These are phyloP conservation scores for Parascedosporium putredinis DNA, from an alignment of 2,329 filamentous ascomycete genomes.

Conservation along the genomic window DNA sequence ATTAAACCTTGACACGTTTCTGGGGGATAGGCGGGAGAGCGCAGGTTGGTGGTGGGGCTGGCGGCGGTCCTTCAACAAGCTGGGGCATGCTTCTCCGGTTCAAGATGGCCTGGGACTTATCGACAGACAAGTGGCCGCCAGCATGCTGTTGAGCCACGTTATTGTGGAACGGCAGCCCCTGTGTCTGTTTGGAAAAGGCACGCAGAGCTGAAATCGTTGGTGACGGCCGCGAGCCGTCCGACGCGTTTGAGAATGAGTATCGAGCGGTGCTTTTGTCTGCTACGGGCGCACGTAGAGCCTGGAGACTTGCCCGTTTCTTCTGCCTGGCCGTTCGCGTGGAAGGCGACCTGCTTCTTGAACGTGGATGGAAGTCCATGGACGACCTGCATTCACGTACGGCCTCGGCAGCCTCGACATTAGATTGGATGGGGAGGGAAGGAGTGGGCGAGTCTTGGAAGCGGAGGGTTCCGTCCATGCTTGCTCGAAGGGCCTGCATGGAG, in stretches of 20 bases:
- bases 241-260: constrained; percentile 10
- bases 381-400: constrained; percentile 17
- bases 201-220: constrained; percentile 5
- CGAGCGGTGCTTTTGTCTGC: neutral
- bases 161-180: neutral
- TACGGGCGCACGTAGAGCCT: constrained; percentile 2
- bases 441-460: neutral
- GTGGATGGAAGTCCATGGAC: constrained; percentile 21
- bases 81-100: constrained; percentile 41
- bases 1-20: constrained; percentile 13
- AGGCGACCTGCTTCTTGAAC: constrained; percentile 13
- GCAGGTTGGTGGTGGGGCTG: constrained; percentile 42
- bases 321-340: constrained; percentile 12
- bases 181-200: neutral
- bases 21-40: constrained; percentile 43
- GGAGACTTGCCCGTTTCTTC: constrained; percentile 12
- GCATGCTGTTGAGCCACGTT: neutral
- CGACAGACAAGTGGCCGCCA: neutral
- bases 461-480: neutral
- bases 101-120: constrained; percentile 11
- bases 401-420: constrained; percentile 1
- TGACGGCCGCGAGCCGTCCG: constrained; percentile 3
- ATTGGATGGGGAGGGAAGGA: neutral
- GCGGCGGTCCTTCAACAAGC: constrained; percentile 38
- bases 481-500: constrained; percentile 20